Percentiles rank a stretch among this genome's conserved stretches.
These are phyloP conservation scores for Lentithecium fluviatile DNA, from an alignment of 495 filamentous ascomycete species.

Conservation along the genomic window DNA sequence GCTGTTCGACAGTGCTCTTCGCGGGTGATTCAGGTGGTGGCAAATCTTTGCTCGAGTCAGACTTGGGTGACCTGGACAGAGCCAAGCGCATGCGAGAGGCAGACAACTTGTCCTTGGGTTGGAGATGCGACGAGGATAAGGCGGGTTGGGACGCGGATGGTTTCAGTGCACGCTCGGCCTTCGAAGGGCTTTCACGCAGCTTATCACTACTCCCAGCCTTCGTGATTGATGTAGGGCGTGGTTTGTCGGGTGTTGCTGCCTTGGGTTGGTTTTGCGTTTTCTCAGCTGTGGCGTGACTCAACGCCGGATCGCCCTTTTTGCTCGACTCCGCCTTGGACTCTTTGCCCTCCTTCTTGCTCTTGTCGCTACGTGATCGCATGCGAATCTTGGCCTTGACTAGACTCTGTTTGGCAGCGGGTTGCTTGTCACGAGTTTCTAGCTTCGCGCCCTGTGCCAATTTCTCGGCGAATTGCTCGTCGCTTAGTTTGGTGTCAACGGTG, in stretches of 20 bases:
- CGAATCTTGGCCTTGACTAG: conserved; percentile 32
- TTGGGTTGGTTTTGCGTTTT: conserved; percentile 1
- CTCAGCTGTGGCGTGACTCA: conserved; percentile 5
- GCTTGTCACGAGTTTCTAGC: not conserved
- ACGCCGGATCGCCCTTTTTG: conserved; percentile 7
- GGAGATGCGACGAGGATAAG: conserved; percentile 5
- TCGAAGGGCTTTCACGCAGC: conserved; percentile 23
- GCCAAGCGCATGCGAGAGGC: conserved; percentile 16
- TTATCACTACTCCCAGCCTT: conserved; percentile 34
- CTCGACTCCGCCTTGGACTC: not conserved
- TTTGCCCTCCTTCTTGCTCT: conserved; percentile 20
- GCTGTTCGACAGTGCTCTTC: not conserved
- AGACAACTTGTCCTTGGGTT: conserved; percentile 15
- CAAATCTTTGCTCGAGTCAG: conserved; percentile 8
- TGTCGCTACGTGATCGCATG: conserved; percentile 30
- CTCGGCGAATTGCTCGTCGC: conserved; percentile 32
- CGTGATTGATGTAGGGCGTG: conserved; percentile 25
- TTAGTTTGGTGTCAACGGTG: conserved; percentile 28
- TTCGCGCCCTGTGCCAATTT: conserved; percentile 20
- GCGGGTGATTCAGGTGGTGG: conserved; percentile 15
- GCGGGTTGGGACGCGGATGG: conserved; percentile 28
- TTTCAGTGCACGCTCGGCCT: conserved; percentile 26
- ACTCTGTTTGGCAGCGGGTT: conserved; percentile 21
- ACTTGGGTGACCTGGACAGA: conserved; percentile 13
- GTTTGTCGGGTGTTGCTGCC: conserved; percentile 10